These are phyloP conservation scores for Chenopodium berlandieri DNA, from an alignment of 148 eudicot genomes.

Conservation along the genomic window DNA sequence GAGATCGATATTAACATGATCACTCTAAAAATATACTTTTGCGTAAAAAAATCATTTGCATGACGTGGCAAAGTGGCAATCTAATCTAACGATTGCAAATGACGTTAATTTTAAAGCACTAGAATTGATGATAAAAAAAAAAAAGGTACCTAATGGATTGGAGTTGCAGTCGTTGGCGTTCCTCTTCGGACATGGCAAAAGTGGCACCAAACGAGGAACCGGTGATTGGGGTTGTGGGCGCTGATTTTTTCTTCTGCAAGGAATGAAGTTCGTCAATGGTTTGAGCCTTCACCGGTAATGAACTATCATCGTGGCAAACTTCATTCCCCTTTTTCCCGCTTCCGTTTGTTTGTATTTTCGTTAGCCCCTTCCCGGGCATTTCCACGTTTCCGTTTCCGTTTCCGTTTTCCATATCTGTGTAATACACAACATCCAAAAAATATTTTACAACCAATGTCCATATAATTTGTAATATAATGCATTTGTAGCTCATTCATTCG, in stretches of 20 bases:
- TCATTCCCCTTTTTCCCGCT: constrained; percentile 30
- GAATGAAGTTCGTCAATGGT: constrained; percentile 84
- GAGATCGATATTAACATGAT: too few relatives aligned
- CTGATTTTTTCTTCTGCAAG: constrained; percentile 72
- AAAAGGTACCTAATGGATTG: constrained; percentile 73
- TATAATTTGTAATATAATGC: not conserved
- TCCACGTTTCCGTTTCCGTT: constrained; percentile 22
- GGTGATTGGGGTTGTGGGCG: constrained; percentile 63
- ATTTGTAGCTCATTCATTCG: too few relatives aligned
- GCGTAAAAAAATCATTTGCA: too few relatives aligned
- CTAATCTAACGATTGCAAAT: not conserved
- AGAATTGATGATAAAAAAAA: not conserved
- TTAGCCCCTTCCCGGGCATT: constrained; percentile 20
- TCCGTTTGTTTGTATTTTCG: constrained; percentile 20
- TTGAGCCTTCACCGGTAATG: constrained; percentile 62
- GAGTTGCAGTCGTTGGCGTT: constrained; percentile 68
- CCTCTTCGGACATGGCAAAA: constrained; percentile 48
- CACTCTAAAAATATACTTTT: too few relatives aligned
- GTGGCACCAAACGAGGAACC: constrained; percentile 16
- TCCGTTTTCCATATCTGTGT: constrained; percentile 24
- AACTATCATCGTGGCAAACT: constrained; percentile 72
- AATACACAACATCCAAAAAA: not conserved
- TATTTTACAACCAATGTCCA: not conserved
- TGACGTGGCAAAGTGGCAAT: not conserved
- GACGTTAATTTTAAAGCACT: not conserved